Evolutionary conservation across 148 eudicot genomes (phyloP).

Genomic region (Camellia granthamiana): DNA sequence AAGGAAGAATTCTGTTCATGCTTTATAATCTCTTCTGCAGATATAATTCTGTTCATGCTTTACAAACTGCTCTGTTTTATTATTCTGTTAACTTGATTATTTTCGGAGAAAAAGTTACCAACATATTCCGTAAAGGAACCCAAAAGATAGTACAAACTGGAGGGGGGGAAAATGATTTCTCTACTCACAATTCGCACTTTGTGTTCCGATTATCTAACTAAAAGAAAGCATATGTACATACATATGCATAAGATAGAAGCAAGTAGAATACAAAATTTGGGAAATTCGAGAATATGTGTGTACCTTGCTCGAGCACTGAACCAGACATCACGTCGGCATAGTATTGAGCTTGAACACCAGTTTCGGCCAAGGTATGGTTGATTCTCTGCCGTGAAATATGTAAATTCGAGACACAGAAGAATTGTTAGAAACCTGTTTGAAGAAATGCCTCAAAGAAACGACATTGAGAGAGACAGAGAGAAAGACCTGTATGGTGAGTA

Average conservation of each 20-base stretch:
- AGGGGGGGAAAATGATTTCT: not conserved
- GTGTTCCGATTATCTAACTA: not conserved
- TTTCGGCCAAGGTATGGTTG: slow-evolving; percentile 16
- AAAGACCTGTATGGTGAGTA: slow-evolving; percentile 27
- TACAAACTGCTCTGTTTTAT: too few relatives aligned
- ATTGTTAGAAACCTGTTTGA: slow-evolving; percentile 33
- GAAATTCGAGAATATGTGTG: not conserved
- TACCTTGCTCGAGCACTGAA: slow-evolving; percentile 20
- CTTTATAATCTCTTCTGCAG: too few relatives aligned
- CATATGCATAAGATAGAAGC: not conserved
- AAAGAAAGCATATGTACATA: not conserved
- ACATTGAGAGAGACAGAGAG: not conserved
- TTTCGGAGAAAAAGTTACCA: too few relatives aligned
- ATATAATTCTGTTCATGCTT: too few relatives aligned
- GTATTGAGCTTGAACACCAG: slow-evolving; percentile 18
- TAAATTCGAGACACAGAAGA: not conserved
- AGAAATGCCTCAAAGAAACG: slow-evolving; percentile 28
- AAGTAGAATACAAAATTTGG: not conserved
- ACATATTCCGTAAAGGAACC: too few relatives aligned
- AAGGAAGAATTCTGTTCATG: too few relatives aligned
- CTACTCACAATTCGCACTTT: not conserved
- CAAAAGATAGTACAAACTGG: not conserved
- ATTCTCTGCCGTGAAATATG: slow-evolving; percentile 18
- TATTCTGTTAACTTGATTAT: too few relatives aligned
- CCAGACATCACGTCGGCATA: slow-evolving; percentile 13